Evolutionary conservation across 768 basidiomycete species (phyloP).

Genomic region (Filobasidium floriforme): DNA sequence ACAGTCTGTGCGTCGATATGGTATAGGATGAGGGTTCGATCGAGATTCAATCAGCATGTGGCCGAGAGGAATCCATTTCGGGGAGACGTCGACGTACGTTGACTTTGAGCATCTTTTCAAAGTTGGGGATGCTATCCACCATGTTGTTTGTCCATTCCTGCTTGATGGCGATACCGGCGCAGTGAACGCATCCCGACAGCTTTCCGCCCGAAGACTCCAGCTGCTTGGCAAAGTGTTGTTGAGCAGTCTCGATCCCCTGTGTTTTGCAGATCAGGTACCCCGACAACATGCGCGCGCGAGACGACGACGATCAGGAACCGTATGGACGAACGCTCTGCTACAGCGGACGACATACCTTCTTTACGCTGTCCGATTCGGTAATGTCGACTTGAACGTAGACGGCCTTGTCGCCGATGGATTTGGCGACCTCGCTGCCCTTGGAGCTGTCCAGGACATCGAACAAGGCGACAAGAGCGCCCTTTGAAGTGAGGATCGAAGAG

Average conservation of each 20-base stretch:
- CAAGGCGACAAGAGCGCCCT: slow-evolving; percentile 32
- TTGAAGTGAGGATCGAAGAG: slow-evolving; percentile 20
- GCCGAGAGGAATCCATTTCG: background rate
- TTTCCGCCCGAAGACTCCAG: slow-evolving; percentile 16
- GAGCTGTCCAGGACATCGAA: slow-evolving; percentile 36
- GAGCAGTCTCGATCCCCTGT: slow-evolving; percentile 11
- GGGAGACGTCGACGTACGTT: slow-evolving; percentile 27
- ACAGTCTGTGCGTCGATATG: too few relatives aligned
- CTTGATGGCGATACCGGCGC: slow-evolving; percentile 26
- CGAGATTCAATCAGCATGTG: background rate
- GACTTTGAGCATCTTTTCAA: slow-evolving; percentile 39
- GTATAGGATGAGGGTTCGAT: background rate
- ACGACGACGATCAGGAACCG: slow-evolving; percentile 14
- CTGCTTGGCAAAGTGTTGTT: slow-evolving; percentile 8
- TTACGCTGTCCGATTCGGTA: slow-evolving; percentile 29
- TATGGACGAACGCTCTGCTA: too few relatives aligned
- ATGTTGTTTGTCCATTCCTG: slow-evolving; percentile 26
- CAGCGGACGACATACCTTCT: slow-evolving; percentile 13
- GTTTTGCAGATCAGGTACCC: background rate
- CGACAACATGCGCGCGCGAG: background rate
- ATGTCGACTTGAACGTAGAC: slow-evolving; percentile 34
- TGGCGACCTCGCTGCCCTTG: slow-evolving; percentile 28
- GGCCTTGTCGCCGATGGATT: slow-evolving; percentile 24
- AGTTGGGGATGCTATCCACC: slow-evolving; percentile 28
- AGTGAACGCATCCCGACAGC: slow-evolving; percentile 28